These are phyloP conservation scores for Lycium barbarum DNA, from an alignment of 257 asterid species.

Conservation along the genomic window DNA sequence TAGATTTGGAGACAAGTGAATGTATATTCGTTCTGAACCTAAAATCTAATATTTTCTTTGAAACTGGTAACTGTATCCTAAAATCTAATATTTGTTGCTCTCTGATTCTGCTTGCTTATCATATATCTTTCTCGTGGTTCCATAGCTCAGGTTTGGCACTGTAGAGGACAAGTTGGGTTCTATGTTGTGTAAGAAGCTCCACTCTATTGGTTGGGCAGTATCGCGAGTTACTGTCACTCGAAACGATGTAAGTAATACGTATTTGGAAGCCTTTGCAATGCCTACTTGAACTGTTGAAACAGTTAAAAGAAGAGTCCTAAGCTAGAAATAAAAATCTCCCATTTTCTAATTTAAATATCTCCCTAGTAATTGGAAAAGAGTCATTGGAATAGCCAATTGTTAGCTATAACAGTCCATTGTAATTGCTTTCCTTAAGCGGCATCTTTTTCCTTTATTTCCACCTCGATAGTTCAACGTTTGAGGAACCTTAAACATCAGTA, in stretches of 20 bases:
- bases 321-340: constrained; percentile 19
- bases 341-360: constrained; percentile 5
- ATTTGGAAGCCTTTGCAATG: background rate
- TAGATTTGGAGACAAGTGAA: background rate
- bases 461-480: background rate
- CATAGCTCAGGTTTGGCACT: constrained; percentile 98
- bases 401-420: background rate
- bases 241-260: constrained; percentile 65
- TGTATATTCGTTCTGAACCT: background rate
- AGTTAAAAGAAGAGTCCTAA: background rate
- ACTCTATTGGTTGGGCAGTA: constrained; percentile 79
- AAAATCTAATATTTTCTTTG: background rate
- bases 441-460: constrained; percentile 2
- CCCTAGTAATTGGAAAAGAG: background rate
- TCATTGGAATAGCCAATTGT: background rate
- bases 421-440: background rate
- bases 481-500: background rate
- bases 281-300: background rate
- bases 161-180: constrained; percentile 78
- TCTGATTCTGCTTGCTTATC: constrained; percentile 41
- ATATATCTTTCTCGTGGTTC: constrained; percentile 56
- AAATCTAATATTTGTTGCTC: background rate
- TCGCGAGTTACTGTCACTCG: constrained; percentile 64
- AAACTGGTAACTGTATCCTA: background rate
- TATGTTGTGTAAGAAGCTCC: constrained; percentile 63